Evolutionary conservation across 1,284 basidiomycete genomes (phyloP).

Genomic region (Puccinia hordei): DNA sequence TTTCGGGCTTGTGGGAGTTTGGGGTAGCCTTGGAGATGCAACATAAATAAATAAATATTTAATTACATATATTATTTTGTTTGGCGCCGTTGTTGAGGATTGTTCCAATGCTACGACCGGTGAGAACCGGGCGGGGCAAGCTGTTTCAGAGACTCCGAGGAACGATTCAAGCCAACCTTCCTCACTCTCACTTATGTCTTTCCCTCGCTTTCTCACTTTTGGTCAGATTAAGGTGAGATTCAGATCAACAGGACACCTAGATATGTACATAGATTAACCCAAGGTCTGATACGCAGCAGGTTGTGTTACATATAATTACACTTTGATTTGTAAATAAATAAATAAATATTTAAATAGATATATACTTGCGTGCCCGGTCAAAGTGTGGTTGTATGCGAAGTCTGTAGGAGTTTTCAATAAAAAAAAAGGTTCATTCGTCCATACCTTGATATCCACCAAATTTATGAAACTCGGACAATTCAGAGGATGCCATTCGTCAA

Average conservation of each 20-base stretch:
- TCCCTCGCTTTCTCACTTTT: background rate
- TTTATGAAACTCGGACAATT: background rate
- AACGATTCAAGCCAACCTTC: background rate
- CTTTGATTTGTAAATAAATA: background rate
- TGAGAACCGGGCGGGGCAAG: no score
- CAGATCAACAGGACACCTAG: background rate
- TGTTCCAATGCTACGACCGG: no score
- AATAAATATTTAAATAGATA: no score
- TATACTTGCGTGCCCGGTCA: background rate
- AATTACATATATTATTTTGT: no score
- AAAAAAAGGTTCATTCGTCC: background rate
- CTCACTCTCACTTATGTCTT: background rate
- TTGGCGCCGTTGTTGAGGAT: no score
- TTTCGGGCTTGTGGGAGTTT: no score
- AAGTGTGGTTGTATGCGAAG: slow-evolving; percentile 11
- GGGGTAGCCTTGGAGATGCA: no score
- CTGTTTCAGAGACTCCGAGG: no score
- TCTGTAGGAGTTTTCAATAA: slow-evolving; percentile 9
- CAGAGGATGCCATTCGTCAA: slow-evolving; percentile 36
- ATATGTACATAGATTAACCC: background rate
- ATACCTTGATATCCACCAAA: background rate
- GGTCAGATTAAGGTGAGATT: background rate
- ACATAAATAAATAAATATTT: no score
- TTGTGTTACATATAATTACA: no score
- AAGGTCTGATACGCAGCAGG: no score